Conservation (phyloP, 2,329 filamentous ascomycete species). For the Aspergillus texensis region DNA sequence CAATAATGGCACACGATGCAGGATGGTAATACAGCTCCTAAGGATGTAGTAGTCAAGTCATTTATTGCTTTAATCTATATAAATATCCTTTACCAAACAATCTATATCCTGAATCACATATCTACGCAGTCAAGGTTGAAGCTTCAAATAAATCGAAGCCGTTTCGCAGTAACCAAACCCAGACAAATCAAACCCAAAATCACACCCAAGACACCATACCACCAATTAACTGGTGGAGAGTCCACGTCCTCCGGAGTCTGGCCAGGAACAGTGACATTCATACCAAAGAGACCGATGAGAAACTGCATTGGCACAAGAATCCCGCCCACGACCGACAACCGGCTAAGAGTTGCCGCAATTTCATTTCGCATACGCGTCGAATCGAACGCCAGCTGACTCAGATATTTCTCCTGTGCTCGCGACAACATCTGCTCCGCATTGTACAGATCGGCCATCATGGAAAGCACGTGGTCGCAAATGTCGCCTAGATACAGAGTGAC, state of each 20-base stretch:
- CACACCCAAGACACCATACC: constrained; percentile 44
- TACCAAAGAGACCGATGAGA: constrained; percentile 62
- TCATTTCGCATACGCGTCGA: constrained; percentile 82
- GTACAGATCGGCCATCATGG: constrained; percentile 90
- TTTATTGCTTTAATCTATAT: not conserved
- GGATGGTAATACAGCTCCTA: not conserved
- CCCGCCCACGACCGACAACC: constrained; percentile 87
- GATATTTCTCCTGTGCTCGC: constrained; percentile 87
- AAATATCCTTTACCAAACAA: not conserved
- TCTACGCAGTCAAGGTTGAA: not conserved
- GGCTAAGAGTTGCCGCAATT: constrained; percentile 82
- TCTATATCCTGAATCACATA: not conserved
- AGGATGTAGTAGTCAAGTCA: no score
- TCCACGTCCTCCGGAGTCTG: constrained; percentile 15
- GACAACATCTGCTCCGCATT: constrained; percentile 96
- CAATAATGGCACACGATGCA: no score
- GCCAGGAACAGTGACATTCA: constrained; percentile 48
- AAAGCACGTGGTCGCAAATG: constrained; percentile 96
- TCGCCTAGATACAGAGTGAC: constrained; percentile 92
- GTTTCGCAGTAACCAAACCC: constrained; percentile 33
- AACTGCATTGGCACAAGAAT: constrained; percentile 91
- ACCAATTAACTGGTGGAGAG: constrained; percentile 36
- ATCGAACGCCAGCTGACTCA: constrained; percentile 87
- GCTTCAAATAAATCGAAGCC: constrained; percentile 15
- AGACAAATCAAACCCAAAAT: constrained; percentile 35